These are phyloP conservation scores for Anthracocystis walkeri DNA, from an alignment of 1,284 basidiomycete species.

Conservation along the genomic window DNA sequence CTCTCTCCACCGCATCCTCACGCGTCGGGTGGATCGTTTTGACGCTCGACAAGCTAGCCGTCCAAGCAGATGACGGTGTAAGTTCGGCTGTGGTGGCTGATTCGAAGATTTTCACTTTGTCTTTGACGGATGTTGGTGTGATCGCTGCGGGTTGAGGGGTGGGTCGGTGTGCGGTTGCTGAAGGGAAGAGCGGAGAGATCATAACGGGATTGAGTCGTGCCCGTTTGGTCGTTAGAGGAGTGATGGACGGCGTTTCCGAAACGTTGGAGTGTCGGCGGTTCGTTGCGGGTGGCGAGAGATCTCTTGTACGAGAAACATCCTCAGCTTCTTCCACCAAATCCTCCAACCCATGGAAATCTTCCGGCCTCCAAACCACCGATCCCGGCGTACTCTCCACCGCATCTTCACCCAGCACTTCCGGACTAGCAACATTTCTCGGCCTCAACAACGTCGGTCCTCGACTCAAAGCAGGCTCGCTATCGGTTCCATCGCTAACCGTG, in stretches of 20 bases:
- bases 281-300: background rate
- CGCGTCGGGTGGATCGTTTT: conserved; percentile 6
- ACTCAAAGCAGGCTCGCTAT: conserved; percentile 29
- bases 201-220: conserved; percentile 55
- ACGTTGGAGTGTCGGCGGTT: conserved; percentile 14
- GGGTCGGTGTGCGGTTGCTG: conserved; percentile 6
- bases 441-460: conserved; percentile 37
- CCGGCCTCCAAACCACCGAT: conserved; percentile 41
- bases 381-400: conserved; percentile 27
- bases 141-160: background rate
- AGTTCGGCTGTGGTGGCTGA: conserved; percentile 1
- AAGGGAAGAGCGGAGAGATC: conserved; percentile 51
- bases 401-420: conserved; percentile 13
- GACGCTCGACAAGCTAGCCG: conserved; percentile 25
- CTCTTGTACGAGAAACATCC: background rate
- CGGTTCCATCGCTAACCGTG: conserved; percentile 29
- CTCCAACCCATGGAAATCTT: conserved; percentile 20
- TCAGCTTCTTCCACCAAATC: conserved; percentile 24
- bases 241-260: conserved; percentile 58
- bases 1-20: conserved; percentile 3
- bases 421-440: conserved; percentile 26
- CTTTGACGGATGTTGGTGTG: conserved; percentile 25
- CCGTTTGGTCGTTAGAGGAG: conserved; percentile 60
- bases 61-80: conserved; percentile 18
- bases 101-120: conserved; percentile 58